A percentile compares a stretch with the other conserved stretches of the same genome.
Conservation (phyloP, 345 rosid species). For the Gossypium herbaceum region DNA sequence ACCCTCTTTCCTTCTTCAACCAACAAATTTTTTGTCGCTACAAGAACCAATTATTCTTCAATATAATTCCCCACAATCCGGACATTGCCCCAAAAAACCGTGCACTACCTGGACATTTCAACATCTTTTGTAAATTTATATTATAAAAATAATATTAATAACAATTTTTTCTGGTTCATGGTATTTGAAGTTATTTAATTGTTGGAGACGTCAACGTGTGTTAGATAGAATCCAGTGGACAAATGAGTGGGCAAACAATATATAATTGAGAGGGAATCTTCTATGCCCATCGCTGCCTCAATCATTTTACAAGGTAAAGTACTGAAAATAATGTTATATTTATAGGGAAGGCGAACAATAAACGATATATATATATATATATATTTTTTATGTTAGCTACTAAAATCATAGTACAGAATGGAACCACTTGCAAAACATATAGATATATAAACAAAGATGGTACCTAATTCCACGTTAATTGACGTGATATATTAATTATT, state of each 20-base stretch:
- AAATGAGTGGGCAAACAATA: neutral
- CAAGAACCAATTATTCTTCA: too few species aligned
- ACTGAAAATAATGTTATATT: neutral
- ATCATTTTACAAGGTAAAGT: neutral
- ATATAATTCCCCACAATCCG: neutral
- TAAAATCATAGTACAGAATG: neutral
- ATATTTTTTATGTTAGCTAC: too few species aligned
- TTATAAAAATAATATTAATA: too few species aligned
- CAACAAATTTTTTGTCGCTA: too few species aligned
- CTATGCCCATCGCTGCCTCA: neutral
- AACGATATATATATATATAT: neutral
- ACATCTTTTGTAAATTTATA: too few species aligned
- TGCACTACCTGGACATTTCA: neutral
- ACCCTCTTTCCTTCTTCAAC: too few species aligned
- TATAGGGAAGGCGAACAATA: neutral
- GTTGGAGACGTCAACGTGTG: neutral
- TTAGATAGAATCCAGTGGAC: neutral
- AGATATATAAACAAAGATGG: neutral
- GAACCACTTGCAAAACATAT: conserved; percentile 3
- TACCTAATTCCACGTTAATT: neutral
- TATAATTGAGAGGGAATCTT: neutral
- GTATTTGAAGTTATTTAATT: neutral
- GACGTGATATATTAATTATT: neutral
- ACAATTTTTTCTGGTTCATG: neutral
- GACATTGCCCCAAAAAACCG: neutral